Evolutionary conservation across 306 rosid genomes (phyloP), one percentile per base, ranked within the genome.

Genomic region (Abrus pulchellus): DNA sequence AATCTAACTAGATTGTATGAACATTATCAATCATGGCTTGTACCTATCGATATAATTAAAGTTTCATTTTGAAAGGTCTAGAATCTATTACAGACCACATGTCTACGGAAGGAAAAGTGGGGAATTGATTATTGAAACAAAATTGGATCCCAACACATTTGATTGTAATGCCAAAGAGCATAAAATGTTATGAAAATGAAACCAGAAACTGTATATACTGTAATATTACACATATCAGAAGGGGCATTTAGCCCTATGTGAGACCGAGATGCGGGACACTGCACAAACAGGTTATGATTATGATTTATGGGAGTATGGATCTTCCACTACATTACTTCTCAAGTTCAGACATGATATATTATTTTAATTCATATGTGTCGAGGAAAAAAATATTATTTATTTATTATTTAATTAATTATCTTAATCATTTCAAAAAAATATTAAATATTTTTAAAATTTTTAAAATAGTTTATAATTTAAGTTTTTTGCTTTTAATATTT

Each of bases 11-110:
- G 50, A 65, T 54, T 20, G 9, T 33, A 7, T 64, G 62, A 74
- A 62, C 67, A 12, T 61, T 20, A n/a, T 36, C 47, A 70, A 77
- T 77, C 75, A 77, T 77, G 55, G 54, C 30, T 5, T 60, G 50
- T 69, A 41, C 29, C 61, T 50, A 50, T 70, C 68, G 69, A 10
- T 10, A 20, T 43, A 70, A 9, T 45, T 8, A 11, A 68, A 74
- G 44, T 55, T 41, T 28, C 20, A 28, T 5, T 79, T 4, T 69
- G 50, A 38, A 70, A 48, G 44, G 43, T 45, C 34, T 32, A 60
- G 56, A 27, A 55, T 40, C 11, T 55, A 54, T 56, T 74, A 29
- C 67, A 57, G 74, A 54, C 56, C 74, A 65, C 74, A 65, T 28
- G 13, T 64, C 38, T 3, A 43, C 34, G 13, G 29, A 40, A 66